Evolutionary conservation across 345 rosid genomes (phyloP), one percentile per base, ranked within the genome.

Genomic region (Eucalyptus tenuipes): DNA sequence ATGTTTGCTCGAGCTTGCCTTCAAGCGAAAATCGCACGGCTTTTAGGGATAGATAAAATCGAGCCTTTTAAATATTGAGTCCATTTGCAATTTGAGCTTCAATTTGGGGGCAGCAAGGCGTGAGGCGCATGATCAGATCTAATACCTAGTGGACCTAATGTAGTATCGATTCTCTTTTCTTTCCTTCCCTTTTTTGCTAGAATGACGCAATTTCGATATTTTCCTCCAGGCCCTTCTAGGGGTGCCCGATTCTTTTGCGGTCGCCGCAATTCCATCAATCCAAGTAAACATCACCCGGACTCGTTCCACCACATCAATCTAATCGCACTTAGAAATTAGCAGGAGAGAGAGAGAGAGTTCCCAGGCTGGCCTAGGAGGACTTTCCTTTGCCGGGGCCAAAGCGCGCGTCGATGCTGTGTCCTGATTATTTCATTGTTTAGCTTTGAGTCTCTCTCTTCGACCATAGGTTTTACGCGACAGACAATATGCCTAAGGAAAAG

Each of bases 111-210:
- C 6, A 13, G 8, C 4, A 61, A 29, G 17, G 33, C 33, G 8
- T 29, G 2, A 29, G 7, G 31, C 68, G 68, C 33, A 0, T 3
- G 68, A 13, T 14, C 22, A 7, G 40, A 66, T 0, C 40, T 66
- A 6, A 25, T 59, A 27, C 66, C 7, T 2, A 8, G n/a, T 5
- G 13, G 31, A 27, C 66, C 31, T 6, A 3, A 57, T 57, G 37
- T 4, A 2, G 75, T 3, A 64, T n/a, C 20, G 10, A 64, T 64
- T 7, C 37, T 7, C 4, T 29, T 29, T 27, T 25, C 3, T 27
- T n/a, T 12, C 7, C 2, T 61, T 27, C 4, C 4, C 0, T 27
- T 8, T 3, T 61, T 61, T 0, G 9, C 5, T 1, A 3, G 18
- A n/a, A n/a, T 2, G 18, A n/a, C 37, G 20, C 3, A 3, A 12